Evolutionary conservation across 2,329 filamentous ascomycete species (phyloP), one percentile per base, ranked within the genome.

Genomic region (Blastomyces silverae): DNA sequence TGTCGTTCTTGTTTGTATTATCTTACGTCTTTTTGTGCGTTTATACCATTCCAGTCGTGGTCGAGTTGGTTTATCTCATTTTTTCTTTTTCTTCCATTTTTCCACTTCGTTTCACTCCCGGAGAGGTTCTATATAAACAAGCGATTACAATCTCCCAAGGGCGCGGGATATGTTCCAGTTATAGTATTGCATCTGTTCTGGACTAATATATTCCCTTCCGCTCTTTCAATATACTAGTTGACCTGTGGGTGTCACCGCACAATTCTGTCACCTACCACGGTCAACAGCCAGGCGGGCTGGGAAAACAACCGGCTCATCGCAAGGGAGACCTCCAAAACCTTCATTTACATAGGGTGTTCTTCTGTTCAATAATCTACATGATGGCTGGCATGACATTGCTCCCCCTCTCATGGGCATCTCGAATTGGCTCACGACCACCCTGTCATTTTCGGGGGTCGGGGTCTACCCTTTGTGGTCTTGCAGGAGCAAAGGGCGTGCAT

Each of bases 371-470:
- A 22, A 28, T 42, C 11, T 58, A 11, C 37, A 17, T 15, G 34
- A 58, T 58, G 56, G 5, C 37, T 4, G 42, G n/a, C 37, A 42
- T 37, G 56, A 8, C 20, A 13, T 25, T 58, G n/a, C 6, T 20
- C 25, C 17, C 56, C 56, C n/a, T 58, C n/a, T 58, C 37, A 44
- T 58, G 37, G 56, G 37, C 20, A 6, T 44, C 56, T 42, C 56
- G 56, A 58, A 22, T 58, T 13, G 6, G 56, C 37, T 58, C 56
- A 8, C 37, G n/a, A 28, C 15, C 56, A 22, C n/a, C 37, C 22
- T 6, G 2, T 44, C 37, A 25, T 22, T 42, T 17, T 22, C 37
- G 4, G n/a, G 3, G n/a, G 34, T 22, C 11, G 13, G 56, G n/a
- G 3, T 25, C 34, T 39, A n/a, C 37, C 15, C 37, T 58, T 39